Evolutionary conservation across 495 filamentous ascomycete genomes (phyloP).

Genomic region (Penicillium subrubescens): DNA sequence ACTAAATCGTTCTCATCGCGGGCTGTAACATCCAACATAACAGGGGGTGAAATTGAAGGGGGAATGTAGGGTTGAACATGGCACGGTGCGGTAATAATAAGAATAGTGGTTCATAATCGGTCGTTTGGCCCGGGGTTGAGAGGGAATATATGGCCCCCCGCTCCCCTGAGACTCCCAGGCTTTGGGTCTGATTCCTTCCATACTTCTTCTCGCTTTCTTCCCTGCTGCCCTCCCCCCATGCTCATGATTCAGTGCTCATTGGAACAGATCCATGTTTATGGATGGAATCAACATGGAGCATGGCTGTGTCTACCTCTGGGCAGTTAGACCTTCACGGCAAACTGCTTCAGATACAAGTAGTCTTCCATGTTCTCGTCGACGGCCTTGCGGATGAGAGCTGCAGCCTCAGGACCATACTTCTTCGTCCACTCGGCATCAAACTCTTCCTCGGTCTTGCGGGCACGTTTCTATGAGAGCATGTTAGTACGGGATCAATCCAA

Average conservation of each 20-base stretch:
- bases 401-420: conserved; percentile 79
- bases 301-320: neutral
- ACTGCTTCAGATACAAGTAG: conserved; percentile 91
- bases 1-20: conserved; percentile 33
- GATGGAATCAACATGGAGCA: neutral
- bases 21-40: neutral
- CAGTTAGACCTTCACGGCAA: conserved; percentile 67
- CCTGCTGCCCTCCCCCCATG: neutral
- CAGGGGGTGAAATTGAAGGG: neutral
- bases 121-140: neutral
- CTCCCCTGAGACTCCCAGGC: neutral
- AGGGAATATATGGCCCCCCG: neutral
- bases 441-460: conserved; percentile 63
- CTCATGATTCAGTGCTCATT: neutral
- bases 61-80: neutral
- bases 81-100: conserved; percentile 5
- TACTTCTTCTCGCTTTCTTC: neutral
- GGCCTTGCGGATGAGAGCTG: conserved; percentile 71
- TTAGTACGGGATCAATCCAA: neutral
- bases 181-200: neutral
- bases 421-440: conserved; percentile 78
- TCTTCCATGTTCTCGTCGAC: conserved; percentile 80
- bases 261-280: neutral
- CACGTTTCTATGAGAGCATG: conserved; percentile 49
- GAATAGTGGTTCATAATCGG: neutral